Base-by-base conservation (phyloP, 1,284 basidiomycete species). In the Amylostereum chailletii region DNA sequence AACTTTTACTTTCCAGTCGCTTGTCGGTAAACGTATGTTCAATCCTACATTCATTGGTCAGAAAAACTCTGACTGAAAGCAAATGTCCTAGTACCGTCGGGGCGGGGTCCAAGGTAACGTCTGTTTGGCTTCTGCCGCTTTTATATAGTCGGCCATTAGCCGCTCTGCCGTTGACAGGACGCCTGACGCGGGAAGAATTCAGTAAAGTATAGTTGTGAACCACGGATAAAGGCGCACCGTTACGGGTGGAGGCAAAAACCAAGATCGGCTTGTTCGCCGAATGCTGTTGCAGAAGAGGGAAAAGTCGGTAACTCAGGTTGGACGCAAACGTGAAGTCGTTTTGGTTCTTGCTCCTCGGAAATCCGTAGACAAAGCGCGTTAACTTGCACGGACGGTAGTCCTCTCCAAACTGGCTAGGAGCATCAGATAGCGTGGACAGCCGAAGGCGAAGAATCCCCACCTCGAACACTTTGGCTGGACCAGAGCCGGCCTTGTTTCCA, bases 311-410 rank as follows among this genome's bases (percentile, higher is more conserved):
- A 62, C 95, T 90, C 8, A 98, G 75, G 4, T 68, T 74, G 47
- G 75, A 77, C 3, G 78, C 75, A 59, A 94, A 94, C 6, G 76
- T 76, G 59, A 90, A 95, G 52, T 94, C 89, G 57, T 94, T 94
- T 50, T 79, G 71, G 56, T 76, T 66, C 51, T 77, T 82, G 41
- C 69, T 64, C 31, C 79, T 77, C 26, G 71, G 65, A 45, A 84
- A 70, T 1, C 83, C 81, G 51, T 86, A 75, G 2, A 92, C 84
- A 55, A 81, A 71, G 50, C 85, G 80, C 3, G 75, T 79, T 2
- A 97, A 73, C 54, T 83, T 84, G 65, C 91, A 94, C 0, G 94
- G 91, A 26, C 94, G 77, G 61, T 80, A 95, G 50, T 91, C 86
- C 58, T 96, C 92, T 1, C 90, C 92, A 58, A 97, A 97, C 91